Evolutionary conservation across 2,329 filamentous ascomycete genomes (phyloP), one percentile per base, ranked within the genome.

Genomic region (Fusarium pilosicola): DNA sequence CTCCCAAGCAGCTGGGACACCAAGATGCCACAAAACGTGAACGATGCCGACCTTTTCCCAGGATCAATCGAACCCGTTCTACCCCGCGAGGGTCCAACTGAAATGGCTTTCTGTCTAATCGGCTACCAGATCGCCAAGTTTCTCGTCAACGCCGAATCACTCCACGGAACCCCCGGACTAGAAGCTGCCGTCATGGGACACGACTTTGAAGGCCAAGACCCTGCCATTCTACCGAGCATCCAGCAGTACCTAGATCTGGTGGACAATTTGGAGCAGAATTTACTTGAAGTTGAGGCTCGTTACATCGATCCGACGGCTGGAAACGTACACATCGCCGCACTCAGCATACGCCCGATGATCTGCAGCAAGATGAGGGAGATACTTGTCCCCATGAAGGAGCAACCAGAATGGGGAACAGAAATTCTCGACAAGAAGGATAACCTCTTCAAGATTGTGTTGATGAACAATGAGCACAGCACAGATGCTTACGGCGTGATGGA

Each of bases 61-160:
- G 84, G 84, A 6, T 87, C 88, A 39, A 85, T 83, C 13, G 85
- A 88, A 61, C 85, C 87, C 1, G 79, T 89, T 4, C 83, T 85
- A 48, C 82, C 87, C 18, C 85, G 85, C 26, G 87, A 89, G 5
- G 88, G 88, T 0, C 88, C 89, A 6, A 91, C 89, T 1, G 89
- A 91, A 68, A 91, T 91, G 89, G 86, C 88, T 2, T 89, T 89
- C 68, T 85, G 85, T 68, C 75, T 90, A 38, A 79, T 89, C 15
- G 81, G 83, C 9, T 87, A 85, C 79, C 85, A 86, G 54, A 81
- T 90, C 7, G 85, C 84, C 48, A 84, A 84, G 39, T 86, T 88
- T 66, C 81, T 90, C 64, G 79, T 87, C 26, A 82, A 81, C 5
- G 83, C 85, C 10, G 84, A 85, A 36, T 77, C 79, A 18, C 77